phyloP scores from a whole-genome alignment of 1,139 yeast species.

The Nakaseomyces kungkrabaensis region DNA sequence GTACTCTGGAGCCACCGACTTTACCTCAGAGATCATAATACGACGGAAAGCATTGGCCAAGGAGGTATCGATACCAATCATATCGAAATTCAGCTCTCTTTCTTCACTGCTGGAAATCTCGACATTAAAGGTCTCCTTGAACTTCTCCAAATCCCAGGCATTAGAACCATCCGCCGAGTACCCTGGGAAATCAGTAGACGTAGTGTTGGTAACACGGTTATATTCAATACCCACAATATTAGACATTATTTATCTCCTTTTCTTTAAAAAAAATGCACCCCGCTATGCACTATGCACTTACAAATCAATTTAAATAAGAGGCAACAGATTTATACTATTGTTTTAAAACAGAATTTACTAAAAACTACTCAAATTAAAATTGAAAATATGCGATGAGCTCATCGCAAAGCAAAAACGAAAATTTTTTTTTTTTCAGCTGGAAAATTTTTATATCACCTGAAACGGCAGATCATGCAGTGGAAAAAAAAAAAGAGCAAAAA shows the following conservation, averaged over 20 bases:
- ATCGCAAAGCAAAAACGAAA: slow-evolving; percentile 2
- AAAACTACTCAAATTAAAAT: background rate
- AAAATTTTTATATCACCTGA: background rate
- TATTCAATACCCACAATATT: slow-evolving; percentile 83
- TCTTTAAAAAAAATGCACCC: background rate
- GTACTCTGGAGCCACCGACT: slow-evolving; percentile 88
- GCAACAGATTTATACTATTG: no score
- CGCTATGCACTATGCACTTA: background rate
- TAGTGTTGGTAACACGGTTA: slow-evolving; percentile 80
- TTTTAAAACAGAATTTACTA: no score
- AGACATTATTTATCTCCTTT: slow-evolving; percentile 15
- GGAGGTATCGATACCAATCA: slow-evolving; percentile 80
- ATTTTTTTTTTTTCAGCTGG: background rate
- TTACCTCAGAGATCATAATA: slow-evolving; percentile 93
- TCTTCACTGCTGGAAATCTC: slow-evolving; percentile 56
- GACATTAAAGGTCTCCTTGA: slow-evolving; percentile 61
- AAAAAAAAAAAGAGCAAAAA: background rate
- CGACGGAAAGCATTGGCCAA: slow-evolving; percentile 95
- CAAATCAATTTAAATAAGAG: no score
- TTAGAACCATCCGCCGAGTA: slow-evolving; percentile 54
- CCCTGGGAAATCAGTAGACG: slow-evolving; percentile 87
- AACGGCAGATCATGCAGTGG: background rate
- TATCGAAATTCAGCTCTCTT: slow-evolving; percentile 75
- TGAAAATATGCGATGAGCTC: background rate
- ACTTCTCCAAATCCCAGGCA: slow-evolving; percentile 79